A percentile compares a stretch with the other conserved stretches of the same genome.
These are phyloP conservation scores for Trichoderma lentiforme DNA, from an alignment of 2,329 filamentous ascomycete species.

Conservation along the genomic window DNA sequence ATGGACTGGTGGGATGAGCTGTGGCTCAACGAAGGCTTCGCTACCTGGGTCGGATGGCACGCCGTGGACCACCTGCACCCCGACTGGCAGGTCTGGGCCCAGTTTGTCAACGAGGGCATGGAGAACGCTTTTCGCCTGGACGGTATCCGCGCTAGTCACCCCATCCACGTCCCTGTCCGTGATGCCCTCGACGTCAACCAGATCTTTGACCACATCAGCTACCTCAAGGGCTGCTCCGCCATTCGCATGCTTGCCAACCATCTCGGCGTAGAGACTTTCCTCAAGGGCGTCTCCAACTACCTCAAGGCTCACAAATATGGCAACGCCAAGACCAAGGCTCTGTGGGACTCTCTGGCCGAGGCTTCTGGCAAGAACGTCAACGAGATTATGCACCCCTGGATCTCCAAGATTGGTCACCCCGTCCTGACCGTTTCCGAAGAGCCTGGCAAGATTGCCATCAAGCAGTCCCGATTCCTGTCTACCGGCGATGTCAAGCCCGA, in stretches of 20 bases:
- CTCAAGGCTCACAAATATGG: slow-evolving; percentile 84
- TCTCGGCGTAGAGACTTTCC: slow-evolving; percentile 81
- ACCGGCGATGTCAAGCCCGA: slow-evolving; percentile 87
- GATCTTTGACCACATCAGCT: slow-evolving; percentile 96
- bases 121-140: slow-evolving; percentile 90
- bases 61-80: slow-evolving; percentile 89
- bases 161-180: slow-evolving; percentile 91
- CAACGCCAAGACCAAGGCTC: slow-evolving; percentile 84
- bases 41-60: slow-evolving; percentile 97
- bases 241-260: slow-evolving; percentile 95
- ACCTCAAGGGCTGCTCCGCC: slow-evolving; percentile 92
- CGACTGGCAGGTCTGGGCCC: slow-evolving; percentile 96
- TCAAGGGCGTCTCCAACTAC: slow-evolving; percentile 86
- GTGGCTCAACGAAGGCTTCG: slow-evolving; percentile 95
- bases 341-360: slow-evolving; percentile 85
- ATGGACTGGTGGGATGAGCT: slow-evolving; percentile 97
- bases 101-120: slow-evolving; percentile 94
- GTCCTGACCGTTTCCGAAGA: slow-evolving; percentile 84
- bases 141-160: slow-evolving; percentile 84
- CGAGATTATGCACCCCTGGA: slow-evolving; percentile 90
- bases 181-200: slow-evolving; percentile 96
- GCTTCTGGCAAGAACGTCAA: slow-evolving; percentile 85
- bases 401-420: slow-evolving; percentile 91
- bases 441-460: slow-evolving; percentile 74
- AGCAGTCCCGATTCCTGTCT: slow-evolving; percentile 85